Evolutionary conservation across 1,139 yeast species (phyloP).

Genomic region (Magnusiomyces paraingens): DNA sequence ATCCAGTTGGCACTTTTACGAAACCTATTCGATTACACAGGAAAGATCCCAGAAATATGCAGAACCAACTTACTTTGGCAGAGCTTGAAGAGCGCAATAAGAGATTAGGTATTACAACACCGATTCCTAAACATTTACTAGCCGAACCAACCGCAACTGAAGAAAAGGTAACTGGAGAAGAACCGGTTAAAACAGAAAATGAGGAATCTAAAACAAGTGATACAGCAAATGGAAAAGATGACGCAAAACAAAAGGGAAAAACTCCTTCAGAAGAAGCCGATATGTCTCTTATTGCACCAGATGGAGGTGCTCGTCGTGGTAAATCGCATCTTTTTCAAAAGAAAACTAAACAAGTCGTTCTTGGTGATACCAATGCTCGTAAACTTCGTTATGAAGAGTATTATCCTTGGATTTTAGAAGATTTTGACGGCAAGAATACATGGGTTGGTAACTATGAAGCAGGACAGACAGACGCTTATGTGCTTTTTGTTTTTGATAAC

Average conservation of each 20-base stretch:
- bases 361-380: slow-evolving; percentile 74
- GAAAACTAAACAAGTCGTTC: slow-evolving; percentile 77
- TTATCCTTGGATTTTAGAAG: slow-evolving; percentile 97
- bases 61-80: slow-evolving; percentile 65
- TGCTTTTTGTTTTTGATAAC: slow-evolving; percentile 74
- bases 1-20: slow-evolving; percentile 63
- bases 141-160: slow-evolving; percentile 15
- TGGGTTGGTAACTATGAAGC: slow-evolving; percentile 98
- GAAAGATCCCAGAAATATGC: slow-evolving; percentile 86
- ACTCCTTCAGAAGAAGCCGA: slow-evolving; percentile 37
- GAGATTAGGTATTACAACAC: slow-evolving; percentile 43
- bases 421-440: slow-evolving; percentile 87
- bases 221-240: slow-evolving; percentile 29
- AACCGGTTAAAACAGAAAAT: slow-evolving; percentile 24
- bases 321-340: slow-evolving; percentile 60
- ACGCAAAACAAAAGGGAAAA: slow-evolving; percentile 30
- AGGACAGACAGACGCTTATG: slow-evolving; percentile 81
- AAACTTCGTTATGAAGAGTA: slow-evolving; percentile 88
- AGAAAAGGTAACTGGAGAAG: slow-evolving; percentile 20
- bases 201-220: slow-evolving; percentile 18
- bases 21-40: slow-evolving; percentile 83
- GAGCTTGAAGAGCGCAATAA: slow-evolving; percentile 53
- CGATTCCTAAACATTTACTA: slow-evolving; percentile 7
- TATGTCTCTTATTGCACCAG: slow-evolving; percentile 70
- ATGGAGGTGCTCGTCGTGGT: slow-evolving; percentile 77